These are phyloP conservation scores for Cercospora beticola DNA, from an alignment of 2,329 filamentous ascomycete species.

Conservation along the genomic window DNA sequence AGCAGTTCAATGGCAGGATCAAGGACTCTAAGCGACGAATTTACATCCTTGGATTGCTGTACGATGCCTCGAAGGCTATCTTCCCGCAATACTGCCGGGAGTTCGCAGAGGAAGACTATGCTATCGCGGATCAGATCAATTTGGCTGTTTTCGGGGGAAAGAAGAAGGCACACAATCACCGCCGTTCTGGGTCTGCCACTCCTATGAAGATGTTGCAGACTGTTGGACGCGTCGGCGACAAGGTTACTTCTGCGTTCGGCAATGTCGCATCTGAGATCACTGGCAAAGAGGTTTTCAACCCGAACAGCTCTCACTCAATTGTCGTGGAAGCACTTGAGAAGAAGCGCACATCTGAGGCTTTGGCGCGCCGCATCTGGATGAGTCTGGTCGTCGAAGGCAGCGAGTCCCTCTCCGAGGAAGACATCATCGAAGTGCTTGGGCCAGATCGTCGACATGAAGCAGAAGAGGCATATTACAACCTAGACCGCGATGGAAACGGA, in stretches of 20 bases:
- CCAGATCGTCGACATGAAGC: conserved; percentile 71
- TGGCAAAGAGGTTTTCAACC: conserved; percentile 92
- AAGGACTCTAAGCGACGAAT: conserved; percentile 87
- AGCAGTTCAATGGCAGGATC: conserved; percentile 79
- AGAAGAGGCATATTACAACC: conserved; percentile 75
- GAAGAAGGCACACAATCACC: conserved; percentile 41
- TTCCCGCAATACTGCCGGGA: conserved; percentile 92
- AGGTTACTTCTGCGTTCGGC: conserved; percentile 88
- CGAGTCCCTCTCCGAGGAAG: conserved; percentile 74
- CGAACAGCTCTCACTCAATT: conserved; percentile 83
- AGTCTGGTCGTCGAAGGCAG: conserved; percentile 91
- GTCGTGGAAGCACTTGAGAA: conserved; percentile 88
- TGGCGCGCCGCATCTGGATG: conserved; percentile 96
- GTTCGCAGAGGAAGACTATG: conserved; percentile 86
- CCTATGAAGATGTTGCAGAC: conserved; percentile 75
- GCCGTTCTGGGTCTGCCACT: conserved; percentile 62
- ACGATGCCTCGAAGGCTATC: conserved; percentile 81
- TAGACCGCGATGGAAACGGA: conserved; percentile 87
- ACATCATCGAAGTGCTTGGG: conserved; percentile 85
- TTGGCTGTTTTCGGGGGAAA: conserved; percentile 60
- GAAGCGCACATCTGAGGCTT: conserved; percentile 78
- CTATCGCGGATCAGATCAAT: conserved; percentile 75
- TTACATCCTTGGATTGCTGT: conserved; percentile 76
- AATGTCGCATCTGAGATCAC: conserved; percentile 94
- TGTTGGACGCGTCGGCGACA: conserved; percentile 78